phyloP scores from a whole-genome alignment of 2,329 filamentous ascomycete species.

The Diaporthe caulivora region DNA sequence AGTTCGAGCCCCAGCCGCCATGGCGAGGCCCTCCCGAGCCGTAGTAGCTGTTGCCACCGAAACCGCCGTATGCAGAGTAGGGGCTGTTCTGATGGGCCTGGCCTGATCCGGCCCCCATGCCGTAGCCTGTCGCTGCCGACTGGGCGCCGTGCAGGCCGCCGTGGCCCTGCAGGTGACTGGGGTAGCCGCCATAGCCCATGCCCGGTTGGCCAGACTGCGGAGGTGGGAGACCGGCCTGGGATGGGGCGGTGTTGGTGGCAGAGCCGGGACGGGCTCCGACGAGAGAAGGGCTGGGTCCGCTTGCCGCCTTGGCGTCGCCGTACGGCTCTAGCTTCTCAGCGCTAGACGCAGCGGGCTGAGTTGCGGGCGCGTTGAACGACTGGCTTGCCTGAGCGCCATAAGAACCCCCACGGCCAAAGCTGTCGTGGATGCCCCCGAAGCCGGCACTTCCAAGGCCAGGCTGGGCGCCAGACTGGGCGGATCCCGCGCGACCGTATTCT shows the following conservation, averaged over 20 bases:
- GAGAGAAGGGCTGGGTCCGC: slow-evolving; percentile 69
- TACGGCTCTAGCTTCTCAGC: slow-evolving; percentile 71
- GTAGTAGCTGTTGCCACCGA: slow-evolving; percentile 59
- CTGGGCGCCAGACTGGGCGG: slow-evolving; percentile 63
- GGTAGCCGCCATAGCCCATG: slow-evolving; percentile 69
- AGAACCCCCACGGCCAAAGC: slow-evolving; percentile 64
- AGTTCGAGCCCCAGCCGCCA: slow-evolving; percentile 71
- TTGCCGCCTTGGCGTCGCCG: slow-evolving; percentile 65
- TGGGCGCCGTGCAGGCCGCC: slow-evolving; percentile 66
- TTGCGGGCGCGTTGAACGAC: slow-evolving; percentile 62
- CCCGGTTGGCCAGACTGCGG: slow-evolving; percentile 65
- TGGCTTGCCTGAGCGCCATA: slow-evolving; percentile 69
- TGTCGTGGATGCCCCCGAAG: slow-evolving; percentile 67
- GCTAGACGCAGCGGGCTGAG: slow-evolving; percentile 59
- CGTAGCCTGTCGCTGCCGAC: slow-evolving; percentile 60
- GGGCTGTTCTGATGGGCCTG: slow-evolving; percentile 67
- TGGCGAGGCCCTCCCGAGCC: slow-evolving; percentile 61
- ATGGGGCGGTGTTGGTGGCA: slow-evolving; percentile 65
- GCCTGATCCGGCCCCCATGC: slow-evolving; percentile 63
- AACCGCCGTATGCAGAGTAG: slow-evolving; percentile 66
- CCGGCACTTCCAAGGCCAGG: slow-evolving; percentile 63
- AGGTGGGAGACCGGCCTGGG: slow-evolving; percentile 67
- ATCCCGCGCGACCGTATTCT: slow-evolving; percentile 66
- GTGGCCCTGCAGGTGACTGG: slow-evolving; percentile 63
- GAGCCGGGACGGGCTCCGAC: slow-evolving; percentile 69